Percentiles rank a stretch among this genome's conserved stretches.
Conservation (phyloP, 2,329 filamentous ascomycete genomes). For the Cordyceps tenuipes region DNA sequence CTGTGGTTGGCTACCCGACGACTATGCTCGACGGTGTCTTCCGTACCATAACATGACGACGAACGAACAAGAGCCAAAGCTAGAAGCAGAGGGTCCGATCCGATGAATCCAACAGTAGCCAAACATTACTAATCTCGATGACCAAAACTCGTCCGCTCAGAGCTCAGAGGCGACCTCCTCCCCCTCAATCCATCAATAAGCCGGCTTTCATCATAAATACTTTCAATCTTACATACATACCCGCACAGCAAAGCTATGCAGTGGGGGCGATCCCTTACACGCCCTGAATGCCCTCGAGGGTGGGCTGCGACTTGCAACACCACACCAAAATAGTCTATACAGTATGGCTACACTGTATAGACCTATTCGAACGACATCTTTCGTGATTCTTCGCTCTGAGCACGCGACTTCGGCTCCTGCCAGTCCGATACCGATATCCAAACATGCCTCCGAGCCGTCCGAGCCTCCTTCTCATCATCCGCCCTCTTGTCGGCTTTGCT, state of each 20-base stretch:
- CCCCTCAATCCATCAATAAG: too few species aligned
- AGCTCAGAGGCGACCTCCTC: background rate
- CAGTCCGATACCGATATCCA: conserved; percentile 5
- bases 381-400: conserved; percentile 7
- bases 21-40: background rate
- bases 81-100: background rate
- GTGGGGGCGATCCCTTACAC: conserved; percentile 2
- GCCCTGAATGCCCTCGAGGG: conserved; percentile 4
- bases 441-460: conserved; percentile 10
- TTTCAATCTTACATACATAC: background rate
- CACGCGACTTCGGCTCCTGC: conserved; percentile 7
- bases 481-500: background rate
- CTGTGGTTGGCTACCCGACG: conserved; percentile 6
- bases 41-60: background rate
- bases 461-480: background rate
- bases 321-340: conserved; percentile 5
- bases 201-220: background rate
- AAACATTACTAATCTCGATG: background rate
- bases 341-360: conserved; percentile 10
- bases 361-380: background rate
- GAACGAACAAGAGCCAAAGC: background rate
- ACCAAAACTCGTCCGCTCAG: background rate
- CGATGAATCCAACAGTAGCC: background rate
- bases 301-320: conserved; percentile 2
- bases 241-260: background rate